Conservation (phyloP, 257 asterid genomes). For the Thymus quinquecostatus region DNA sequence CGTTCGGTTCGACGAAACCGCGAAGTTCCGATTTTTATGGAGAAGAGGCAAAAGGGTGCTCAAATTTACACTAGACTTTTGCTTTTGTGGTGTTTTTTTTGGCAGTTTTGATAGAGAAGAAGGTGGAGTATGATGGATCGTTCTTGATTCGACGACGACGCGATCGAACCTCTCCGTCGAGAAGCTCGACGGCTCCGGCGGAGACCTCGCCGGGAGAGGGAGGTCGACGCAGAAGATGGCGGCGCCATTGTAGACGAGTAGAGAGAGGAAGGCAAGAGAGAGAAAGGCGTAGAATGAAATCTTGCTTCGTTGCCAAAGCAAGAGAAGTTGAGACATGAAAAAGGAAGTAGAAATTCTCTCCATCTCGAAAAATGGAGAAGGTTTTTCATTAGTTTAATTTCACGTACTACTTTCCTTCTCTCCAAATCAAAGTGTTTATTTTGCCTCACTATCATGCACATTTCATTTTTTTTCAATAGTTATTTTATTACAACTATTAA, state of each 20-base stretch:
- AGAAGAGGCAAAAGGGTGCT: slow-evolving; percentile 42
- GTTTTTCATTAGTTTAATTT: slow-evolving; percentile 15
- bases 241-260: slow-evolving; percentile 61
- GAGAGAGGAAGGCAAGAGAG: slow-evolving; percentile 54
- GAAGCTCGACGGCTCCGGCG: slow-evolving; percentile 42
- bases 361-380: slow-evolving; percentile 42
- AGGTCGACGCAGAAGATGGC: slow-evolving; percentile 53
- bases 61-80: slow-evolving; percentile 32
- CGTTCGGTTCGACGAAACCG: slow-evolving; percentile 35
- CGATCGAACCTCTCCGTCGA: slow-evolving; percentile 35
- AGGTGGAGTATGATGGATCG: slow-evolving; percentile 38
- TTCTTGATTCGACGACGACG: slow-evolving; percentile 36
- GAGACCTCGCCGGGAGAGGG: slow-evolving; percentile 47
- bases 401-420: neutral
- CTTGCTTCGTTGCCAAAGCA: slow-evolving; percentile 41
- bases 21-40: slow-evolving; percentile 46
- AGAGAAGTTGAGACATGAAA: slow-evolving; percentile 39
- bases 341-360: slow-evolving; percentile 7
- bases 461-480: too few relatives aligned
- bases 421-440: neutral
- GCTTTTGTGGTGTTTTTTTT: slow-evolving; percentile 35
- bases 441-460: slow-evolving; percentile 19
- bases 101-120: slow-evolving; percentile 23
- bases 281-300: slow-evolving; percentile 50
- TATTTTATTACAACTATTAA: too few relatives aligned